Percentiles rank a stretch among this genome's conserved stretches.
Evolutionary conservation across 352 stramenopile genomes (phyloP).

Genomic region (Elongisporangium senticosum): DNA sequence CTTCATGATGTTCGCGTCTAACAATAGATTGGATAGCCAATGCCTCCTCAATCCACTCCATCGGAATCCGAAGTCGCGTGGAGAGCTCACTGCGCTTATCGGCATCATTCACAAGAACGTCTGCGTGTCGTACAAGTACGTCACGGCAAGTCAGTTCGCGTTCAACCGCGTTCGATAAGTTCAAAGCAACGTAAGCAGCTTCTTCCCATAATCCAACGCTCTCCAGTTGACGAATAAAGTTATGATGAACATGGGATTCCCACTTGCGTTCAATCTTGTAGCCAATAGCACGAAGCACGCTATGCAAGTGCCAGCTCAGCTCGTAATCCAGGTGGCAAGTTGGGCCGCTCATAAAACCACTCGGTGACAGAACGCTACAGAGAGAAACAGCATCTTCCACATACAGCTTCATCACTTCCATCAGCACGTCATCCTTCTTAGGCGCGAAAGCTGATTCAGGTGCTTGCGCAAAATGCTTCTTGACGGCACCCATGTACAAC

Average conservation of each 20-base stretch:
- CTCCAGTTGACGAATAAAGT: slow-evolving; percentile 79
- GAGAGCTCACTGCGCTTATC: slow-evolving; percentile 45
- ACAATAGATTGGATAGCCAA: slow-evolving; percentile 46
- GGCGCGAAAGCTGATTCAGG: slow-evolving; percentile 26
- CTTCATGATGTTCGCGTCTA: slow-evolving; percentile 45
- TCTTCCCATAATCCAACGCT: slow-evolving; percentile 57
- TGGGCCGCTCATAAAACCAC: slow-evolving; percentile 31
- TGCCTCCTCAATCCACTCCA: slow-evolving; percentile 66
- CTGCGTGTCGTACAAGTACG: slow-evolving; percentile 62
- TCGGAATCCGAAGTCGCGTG: slow-evolving; percentile 38
- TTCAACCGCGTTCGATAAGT: slow-evolving; percentile 52
- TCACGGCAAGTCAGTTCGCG: slow-evolving; percentile 50
- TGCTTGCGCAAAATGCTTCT: slow-evolving; percentile 29
- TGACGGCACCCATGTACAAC: slow-evolving; percentile 34
- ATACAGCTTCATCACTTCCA: slow-evolving; percentile 70
- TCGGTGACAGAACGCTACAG: slow-evolving; percentile 54
- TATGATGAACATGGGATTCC: slow-evolving; percentile 75
- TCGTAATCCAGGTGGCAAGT: slow-evolving; percentile 63
- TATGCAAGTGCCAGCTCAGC: slow-evolving; percentile 72
- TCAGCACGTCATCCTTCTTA: slow-evolving; percentile 52
- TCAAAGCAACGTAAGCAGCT: slow-evolving; percentile 75
- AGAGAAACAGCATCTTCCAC: slow-evolving; percentile 45
- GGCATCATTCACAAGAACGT: slow-evolving; percentile 32
- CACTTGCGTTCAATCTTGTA: slow-evolving; percentile 71
- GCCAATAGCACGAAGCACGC: slow-evolving; percentile 59